These are phyloP conservation scores for Xylaria venustula DNA, from an alignment of 495 filamentous ascomycete genomes.

Conservation along the genomic window DNA sequence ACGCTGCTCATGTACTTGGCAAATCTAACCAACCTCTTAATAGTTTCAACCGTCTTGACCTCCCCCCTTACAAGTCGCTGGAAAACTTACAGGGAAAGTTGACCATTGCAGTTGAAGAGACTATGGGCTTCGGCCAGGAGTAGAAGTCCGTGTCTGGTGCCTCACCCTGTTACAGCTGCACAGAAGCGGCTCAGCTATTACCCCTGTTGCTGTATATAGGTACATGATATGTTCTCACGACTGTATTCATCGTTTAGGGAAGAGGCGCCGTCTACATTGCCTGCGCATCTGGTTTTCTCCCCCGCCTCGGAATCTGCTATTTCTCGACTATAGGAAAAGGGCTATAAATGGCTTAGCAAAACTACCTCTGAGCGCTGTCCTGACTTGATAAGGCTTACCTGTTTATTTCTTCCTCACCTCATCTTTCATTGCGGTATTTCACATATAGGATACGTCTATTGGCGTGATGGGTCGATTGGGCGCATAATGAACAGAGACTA, in stretches of 20 bases:
- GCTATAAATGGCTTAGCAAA: not conserved
- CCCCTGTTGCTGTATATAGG: slow-evolving; percentile 1
- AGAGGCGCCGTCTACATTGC: not conserved
- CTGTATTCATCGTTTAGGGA: not conserved
- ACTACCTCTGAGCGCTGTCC: not conserved
- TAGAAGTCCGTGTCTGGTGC: slow-evolving; percentile 39
- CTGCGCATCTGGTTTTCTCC: not conserved
- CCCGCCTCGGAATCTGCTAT: not conserved
- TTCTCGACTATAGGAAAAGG: not conserved
- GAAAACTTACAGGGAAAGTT: slow-evolving; percentile 84
- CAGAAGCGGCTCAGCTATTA: not conserved
- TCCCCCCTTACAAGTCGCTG: slow-evolving; percentile 88
- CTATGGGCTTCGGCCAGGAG: slow-evolving; percentile 98
- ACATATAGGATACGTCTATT: slow-evolving; percentile 5
- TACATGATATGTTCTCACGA: not conserved
- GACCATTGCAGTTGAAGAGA: slow-evolving; percentile 96
- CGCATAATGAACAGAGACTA: not conserved
- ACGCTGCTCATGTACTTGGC: not conserved
- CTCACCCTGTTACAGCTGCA: not conserved
- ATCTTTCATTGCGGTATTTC: not conserved
- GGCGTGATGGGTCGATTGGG: not conserved
- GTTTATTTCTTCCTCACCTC: slow-evolving; percentile 1
- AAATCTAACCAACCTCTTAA: slow-evolving; percentile 29
- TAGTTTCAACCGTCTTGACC: slow-evolving; percentile 96
- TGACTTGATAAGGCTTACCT: slow-evolving; percentile 9